Evolutionary conservation across 805 yeast genomes (phyloP), one percentile per base, ranked within the genome.

Genomic region (Kluyveromyces wickerhamii): DNA sequence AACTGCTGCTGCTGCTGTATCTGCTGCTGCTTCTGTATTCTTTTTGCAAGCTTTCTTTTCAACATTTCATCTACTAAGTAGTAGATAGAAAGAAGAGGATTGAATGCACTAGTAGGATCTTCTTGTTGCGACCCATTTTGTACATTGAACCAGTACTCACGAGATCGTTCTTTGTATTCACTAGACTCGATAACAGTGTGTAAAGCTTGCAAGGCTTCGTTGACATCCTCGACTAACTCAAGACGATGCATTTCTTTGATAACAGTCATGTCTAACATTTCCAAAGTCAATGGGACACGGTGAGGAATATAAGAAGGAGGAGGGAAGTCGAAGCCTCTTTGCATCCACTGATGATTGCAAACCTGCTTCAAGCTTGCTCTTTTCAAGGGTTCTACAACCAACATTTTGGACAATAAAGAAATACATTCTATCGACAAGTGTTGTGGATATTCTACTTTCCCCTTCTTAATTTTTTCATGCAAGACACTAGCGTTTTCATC

Each of bases 321-420:
- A 0, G 79, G 72, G 22, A 72, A 72, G 36, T 86, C 95, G 52
- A 72, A 87, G 22, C 96, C 96, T 54, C 78, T 77, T 37, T 69
- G 70, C 89, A 92, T 85, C 98, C 98, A 92, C 1, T 95, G 95
- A 50, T 92, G 97, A 37, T 71, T 69, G 46, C 83, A 68, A 6
- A 92, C 83, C 54, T 87, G 95, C 34, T 68, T 67, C 38, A 92
- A 65, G 0, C 80, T 60, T 1, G 95, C 95, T 52, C 99, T 76
- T 41, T 77, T 76, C 5, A 63, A 54, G 5, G 96, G 95, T 49
- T 86, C 84, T 4, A 92, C 97, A 19, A 88, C 95, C 38, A 92
- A 68, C 96, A 92, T 92, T 47, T 87, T 71, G 2, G 86, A 74
- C 27, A 92, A 63, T 39, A 92, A 62, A 6, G 88, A 80, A 5